Conservation (phyloP, 257 asterid genomes). For the Fraxinus anomala region DNA sequence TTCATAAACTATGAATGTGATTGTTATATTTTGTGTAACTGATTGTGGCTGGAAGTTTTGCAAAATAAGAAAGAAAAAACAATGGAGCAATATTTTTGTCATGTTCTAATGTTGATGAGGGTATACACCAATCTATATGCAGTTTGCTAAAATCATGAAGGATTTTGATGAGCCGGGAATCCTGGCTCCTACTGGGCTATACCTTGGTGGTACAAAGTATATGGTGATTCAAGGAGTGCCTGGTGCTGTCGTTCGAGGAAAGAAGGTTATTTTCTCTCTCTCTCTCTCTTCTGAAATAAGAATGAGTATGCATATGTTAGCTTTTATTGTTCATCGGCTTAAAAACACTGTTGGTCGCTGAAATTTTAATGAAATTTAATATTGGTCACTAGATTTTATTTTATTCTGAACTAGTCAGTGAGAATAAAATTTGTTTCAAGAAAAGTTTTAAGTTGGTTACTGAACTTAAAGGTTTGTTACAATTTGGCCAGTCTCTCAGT, state of each 20-base stretch:
- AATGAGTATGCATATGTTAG: background rate
- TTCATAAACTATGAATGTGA: background rate
- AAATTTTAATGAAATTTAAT: background rate
- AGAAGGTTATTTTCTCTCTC: conserved; percentile 21
- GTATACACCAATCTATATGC: background rate
- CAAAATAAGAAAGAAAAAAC: no score
- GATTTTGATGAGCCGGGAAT: conserved; percentile 42
- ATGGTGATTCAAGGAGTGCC: conserved; percentile 42
- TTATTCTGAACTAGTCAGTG: no score
- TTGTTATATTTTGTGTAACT: background rate
- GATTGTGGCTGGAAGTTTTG: background rate
- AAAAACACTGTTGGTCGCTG: background rate
- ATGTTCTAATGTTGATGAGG: no score
- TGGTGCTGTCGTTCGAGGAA: conserved; percentile 38
- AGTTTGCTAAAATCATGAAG: conserved; percentile 28
- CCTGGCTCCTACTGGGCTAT: conserved; percentile 39
- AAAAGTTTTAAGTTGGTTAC: no score
- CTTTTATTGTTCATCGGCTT: background rate
- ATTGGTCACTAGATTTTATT: no score
- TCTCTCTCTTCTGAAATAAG: background rate
- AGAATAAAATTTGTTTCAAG: no score
- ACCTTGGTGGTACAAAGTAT: conserved; percentile 31
- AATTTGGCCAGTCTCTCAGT: background rate
- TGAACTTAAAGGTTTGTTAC: no score
- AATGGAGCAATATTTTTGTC: background rate